These are phyloP conservation scores for Cadophora gregata DNA, from an alignment of 2,329 filamentous ascomycete species.

Conservation along the genomic window DNA sequence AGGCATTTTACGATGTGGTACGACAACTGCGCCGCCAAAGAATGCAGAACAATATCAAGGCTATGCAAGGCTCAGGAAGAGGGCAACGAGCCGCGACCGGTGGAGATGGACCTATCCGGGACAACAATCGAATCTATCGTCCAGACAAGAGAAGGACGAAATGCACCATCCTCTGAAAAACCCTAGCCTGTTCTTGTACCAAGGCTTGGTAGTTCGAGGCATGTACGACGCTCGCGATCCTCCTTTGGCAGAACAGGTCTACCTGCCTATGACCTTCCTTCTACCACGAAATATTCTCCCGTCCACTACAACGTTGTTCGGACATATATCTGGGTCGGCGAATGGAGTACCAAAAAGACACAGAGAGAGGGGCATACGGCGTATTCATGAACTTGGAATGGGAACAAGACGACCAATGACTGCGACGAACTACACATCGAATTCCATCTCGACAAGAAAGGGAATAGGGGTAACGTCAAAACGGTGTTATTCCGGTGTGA, in stretches of 20 bases:
- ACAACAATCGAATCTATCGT: conserved; percentile 40
- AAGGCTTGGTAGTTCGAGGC: conserved; percentile 18
- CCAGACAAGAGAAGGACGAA: conserved; percentile 34
- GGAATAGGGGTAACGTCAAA: conserved; percentile 6
- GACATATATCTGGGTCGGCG: conserved; percentile 40
- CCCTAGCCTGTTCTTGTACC: conserved; percentile 19
- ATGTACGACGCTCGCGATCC: conserved; percentile 36
- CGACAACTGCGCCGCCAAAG: conserved; percentile 85
- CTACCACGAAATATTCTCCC: conserved; percentile 28
- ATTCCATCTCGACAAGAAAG: conserved; percentile 16
- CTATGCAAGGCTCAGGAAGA: conserved; percentile 33
- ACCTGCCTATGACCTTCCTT: conserved; percentile 26
- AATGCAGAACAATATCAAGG: conserved; percentile 49
- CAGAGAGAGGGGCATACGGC: conserved; percentile 39
- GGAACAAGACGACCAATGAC: conserved; percentile 7
- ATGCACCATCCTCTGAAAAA: conserved; percentile 46
- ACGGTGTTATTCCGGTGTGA: conserved; percentile 15
- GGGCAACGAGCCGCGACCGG: conserved; percentile 33
- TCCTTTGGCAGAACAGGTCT: conserved; percentile 29
- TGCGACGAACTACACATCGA: conserved; percentile 15
- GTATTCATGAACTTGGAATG: conserved; percentile 32
- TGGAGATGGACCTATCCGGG: conserved; percentile 37
- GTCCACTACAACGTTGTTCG: conserved; percentile 38
- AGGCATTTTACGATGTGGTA: conserved; percentile 98
- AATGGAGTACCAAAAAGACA: conserved; percentile 44